These are phyloP conservation scores for Aphanomyces cochlioides DNA, from an alignment of 352 stramenopile species.

Conservation along the genomic window DNA sequence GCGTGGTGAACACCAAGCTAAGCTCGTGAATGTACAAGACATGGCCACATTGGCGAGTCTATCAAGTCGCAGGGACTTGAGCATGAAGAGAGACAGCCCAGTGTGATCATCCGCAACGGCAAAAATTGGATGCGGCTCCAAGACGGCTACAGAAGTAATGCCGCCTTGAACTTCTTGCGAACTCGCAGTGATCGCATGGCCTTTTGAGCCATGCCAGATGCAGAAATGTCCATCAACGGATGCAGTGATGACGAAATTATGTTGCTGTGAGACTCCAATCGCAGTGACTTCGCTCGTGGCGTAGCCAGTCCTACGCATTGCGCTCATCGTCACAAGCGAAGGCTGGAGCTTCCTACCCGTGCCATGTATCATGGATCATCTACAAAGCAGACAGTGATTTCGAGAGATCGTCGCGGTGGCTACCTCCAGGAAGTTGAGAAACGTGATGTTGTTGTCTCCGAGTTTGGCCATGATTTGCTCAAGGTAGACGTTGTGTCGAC, in stretches of 20 bases:
- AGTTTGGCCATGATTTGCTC: background rate
- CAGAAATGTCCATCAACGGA: constrained; percentile 25
- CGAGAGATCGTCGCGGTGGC: background rate
- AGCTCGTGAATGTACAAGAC: background rate
- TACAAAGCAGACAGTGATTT: background rate
- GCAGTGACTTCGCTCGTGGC: background rate
- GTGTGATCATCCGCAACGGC: constrained; percentile 1
- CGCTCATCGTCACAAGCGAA: constrained; percentile 11
- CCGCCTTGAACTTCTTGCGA: background rate
- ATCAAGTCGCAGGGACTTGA: background rate
- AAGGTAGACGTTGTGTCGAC: constrained; percentile 9
- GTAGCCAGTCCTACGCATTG: constrained; percentile 5
- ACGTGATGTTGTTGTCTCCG: constrained; percentile 2
- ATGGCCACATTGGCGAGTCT: too few species aligned
- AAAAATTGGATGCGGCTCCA: constrained; percentile 29
- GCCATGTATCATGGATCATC: constrained; percentile 27
- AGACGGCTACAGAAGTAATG: constrained; percentile 14
- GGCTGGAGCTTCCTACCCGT: constrained; percentile 1
- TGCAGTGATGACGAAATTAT: constrained; percentile 24
- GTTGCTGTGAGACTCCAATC: constrained; percentile 14
- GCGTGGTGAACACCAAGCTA: constrained; percentile 16
- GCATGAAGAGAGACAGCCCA: background rate
- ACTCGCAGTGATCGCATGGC: constrained; percentile 8
- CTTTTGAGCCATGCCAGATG: constrained; percentile 20
- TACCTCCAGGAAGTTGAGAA: constrained; percentile 24